phyloP scores from a whole-genome alignment of 805 yeast genomes.

The Ogataea sp. region DNA sequence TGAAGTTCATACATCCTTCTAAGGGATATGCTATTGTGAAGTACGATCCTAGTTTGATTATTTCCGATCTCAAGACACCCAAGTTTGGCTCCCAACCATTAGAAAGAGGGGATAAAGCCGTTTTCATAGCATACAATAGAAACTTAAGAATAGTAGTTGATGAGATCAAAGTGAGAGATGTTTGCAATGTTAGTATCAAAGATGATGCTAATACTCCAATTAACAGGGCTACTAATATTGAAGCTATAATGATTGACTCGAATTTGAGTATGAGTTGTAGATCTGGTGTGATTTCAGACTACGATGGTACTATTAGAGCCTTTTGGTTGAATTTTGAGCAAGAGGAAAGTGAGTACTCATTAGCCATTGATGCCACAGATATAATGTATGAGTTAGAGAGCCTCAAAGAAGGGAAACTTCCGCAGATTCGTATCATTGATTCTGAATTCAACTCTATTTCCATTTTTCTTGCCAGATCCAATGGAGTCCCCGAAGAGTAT shows the following conservation, averaged over 20 bases:
- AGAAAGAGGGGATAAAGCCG: conserved; percentile 65
- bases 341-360: conserved; percentile 52
- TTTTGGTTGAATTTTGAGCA: conserved; percentile 81
- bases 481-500: conserved; percentile 88
- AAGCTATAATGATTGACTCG: conserved; percentile 68
- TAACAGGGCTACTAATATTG: conserved; percentile 79
- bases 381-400: conserved; percentile 47
- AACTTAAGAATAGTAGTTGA: conserved; percentile 63
- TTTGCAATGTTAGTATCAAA: conserved; percentile 68
- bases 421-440: conserved; percentile 62
- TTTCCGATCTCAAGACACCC: conserved; percentile 68
- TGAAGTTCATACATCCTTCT: conserved; percentile 79
- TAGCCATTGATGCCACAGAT: conserved; percentile 68
- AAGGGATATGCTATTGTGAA: conserved; percentile 78
- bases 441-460: conserved; percentile 68
- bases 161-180: conserved; percentile 69
- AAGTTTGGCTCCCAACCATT: conserved; percentile 47
- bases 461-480: conserved; percentile 66
- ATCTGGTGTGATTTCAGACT: conserved; percentile 68
- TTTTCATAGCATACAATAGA: conserved; percentile 76
- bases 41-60: conserved; percentile 69
- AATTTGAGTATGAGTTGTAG: conserved; percentile 60
- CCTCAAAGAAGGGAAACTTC: conserved; percentile 42
- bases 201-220: conserved; percentile 63
- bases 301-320: conserved; percentile 74